Conservation (phyloP, 768 basidiomycete genomes). For the Suillus subalutaceus region DNA sequence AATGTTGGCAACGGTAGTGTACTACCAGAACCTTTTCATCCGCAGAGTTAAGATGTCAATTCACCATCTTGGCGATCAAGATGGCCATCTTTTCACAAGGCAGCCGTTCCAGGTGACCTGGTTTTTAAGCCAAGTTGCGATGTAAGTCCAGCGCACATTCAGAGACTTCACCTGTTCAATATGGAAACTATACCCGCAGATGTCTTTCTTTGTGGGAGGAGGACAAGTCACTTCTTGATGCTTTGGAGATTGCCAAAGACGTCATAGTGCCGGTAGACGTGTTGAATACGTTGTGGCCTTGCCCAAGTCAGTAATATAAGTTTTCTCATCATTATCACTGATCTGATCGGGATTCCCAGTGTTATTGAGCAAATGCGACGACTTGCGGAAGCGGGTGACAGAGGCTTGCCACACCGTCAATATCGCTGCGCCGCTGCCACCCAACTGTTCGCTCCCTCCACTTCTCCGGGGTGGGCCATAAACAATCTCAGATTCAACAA, state of each 20-base stretch:
- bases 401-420: slow-evolving; percentile 50
- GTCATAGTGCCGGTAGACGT: slow-evolving; percentile 67
- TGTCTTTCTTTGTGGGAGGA: slow-evolving; percentile 69
- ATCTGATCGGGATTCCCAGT: slow-evolving; percentile 32
- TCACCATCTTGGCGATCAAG: slow-evolving; percentile 49
- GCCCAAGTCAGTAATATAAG: slow-evolving; percentile 40
- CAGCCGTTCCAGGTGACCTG: slow-evolving; percentile 73
- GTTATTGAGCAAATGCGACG: slow-evolving; percentile 50
- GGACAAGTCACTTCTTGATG: slow-evolving; percentile 57
- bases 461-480: slow-evolving; percentile 30
- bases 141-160: slow-evolving; percentile 43
- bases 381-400: slow-evolving; percentile 50
- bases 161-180: slow-evolving; percentile 18
- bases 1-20: slow-evolving; percentile 44
- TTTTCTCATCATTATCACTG: neutral
- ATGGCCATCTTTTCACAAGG: slow-evolving; percentile 60
- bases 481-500: slow-evolving; percentile 7
- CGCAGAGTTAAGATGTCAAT: slow-evolving; percentile 59
- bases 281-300: slow-evolving; percentile 73
- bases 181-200: slow-evolving; percentile 34
- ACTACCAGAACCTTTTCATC: slow-evolving; percentile 70
- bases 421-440: slow-evolving; percentile 43
- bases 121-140: slow-evolving; percentile 68
- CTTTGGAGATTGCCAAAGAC: slow-evolving; percentile 66
- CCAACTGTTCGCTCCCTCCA: slow-evolving; percentile 41